Evolutionary conservation across 495 filamentous ascomycete genomes (phyloP).

Genomic region (Penicillium egyptiacum): DNA sequence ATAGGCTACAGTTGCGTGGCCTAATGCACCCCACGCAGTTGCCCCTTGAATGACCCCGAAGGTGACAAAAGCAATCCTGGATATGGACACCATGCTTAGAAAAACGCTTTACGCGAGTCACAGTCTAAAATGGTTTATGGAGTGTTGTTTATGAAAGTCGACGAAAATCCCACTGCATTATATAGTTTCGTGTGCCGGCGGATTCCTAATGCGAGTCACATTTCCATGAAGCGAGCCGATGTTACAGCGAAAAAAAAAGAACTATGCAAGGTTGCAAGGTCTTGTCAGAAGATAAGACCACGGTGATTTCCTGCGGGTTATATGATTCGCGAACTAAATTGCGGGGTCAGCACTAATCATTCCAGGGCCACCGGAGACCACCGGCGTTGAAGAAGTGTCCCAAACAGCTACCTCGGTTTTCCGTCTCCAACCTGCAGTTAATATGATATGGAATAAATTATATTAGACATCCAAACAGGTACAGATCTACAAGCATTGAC

Average conservation of each 20-base stretch:
- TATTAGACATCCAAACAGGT: not conserved
- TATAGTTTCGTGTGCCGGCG: not conserved
- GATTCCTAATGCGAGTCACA: not conserved
- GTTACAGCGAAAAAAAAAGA: not conserved
- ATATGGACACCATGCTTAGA: constrained; percentile 8
- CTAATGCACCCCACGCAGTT: constrained; percentile 56
- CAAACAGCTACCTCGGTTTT: not conserved
- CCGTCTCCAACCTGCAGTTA: not conserved
- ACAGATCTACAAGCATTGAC: too few relatives aligned
- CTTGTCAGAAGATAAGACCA: not conserved
- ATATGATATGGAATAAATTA: not conserved
- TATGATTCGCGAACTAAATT: constrained; percentile 2
- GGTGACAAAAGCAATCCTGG: constrained; percentile 16
- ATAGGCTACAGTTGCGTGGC: constrained; percentile 62
- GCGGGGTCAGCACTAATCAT: not conserved
- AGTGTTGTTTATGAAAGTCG: not conserved
- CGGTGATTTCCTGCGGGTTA: not conserved
- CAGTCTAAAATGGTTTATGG: not conserved
- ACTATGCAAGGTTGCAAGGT: not conserved
- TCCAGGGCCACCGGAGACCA: constrained; percentile 6
- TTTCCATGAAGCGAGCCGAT: not conserved
- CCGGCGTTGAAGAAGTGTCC: not conserved
- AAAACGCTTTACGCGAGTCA: too few relatives aligned
- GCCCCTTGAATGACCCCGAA: constrained; percentile 17
- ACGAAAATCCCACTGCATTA: not conserved